Conservation (phyloP, 2,329 filamentous ascomycete species). For the Scedosporium boydii region DNA sequence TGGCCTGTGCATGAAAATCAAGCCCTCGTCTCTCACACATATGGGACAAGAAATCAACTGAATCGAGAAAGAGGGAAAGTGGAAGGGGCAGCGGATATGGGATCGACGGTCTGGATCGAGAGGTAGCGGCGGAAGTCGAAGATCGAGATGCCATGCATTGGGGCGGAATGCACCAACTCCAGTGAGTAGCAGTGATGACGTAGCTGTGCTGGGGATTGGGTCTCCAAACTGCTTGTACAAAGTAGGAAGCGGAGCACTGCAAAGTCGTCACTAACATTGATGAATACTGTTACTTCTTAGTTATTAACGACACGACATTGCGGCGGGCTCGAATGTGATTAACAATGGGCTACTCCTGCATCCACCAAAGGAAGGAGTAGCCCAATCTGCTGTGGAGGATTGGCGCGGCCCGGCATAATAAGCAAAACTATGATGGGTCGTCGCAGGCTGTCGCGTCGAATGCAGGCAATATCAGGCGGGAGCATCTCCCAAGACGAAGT, state of each 20-base stretch:
- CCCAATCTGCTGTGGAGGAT: neutral
- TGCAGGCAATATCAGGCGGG: neutral
- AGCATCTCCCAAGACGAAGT: neutral
- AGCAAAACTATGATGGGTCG: neutral
- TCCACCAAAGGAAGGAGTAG: neutral
- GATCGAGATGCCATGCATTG: too few relatives aligned
- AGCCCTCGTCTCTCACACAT: neutral
- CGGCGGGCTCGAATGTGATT: neutral
- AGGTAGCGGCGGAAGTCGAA: too few relatives aligned
- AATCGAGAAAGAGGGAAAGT: neutral
- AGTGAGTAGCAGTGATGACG: too few relatives aligned
- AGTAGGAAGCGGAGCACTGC: too few relatives aligned
- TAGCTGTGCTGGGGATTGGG: too few relatives aligned
- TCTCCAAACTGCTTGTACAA: too few relatives aligned
- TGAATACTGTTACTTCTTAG: too few relatives aligned
- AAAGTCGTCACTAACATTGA: too few relatives aligned
- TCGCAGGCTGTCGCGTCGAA: neutral
- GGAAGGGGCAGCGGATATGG: neutral
- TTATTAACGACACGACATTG: too few relatives aligned
- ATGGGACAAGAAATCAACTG: neutral
- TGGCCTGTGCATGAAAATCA: neutral
- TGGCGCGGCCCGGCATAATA: slow-evolving; percentile 3
- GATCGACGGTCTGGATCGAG: neutral
- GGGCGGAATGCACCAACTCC: too few relatives aligned
- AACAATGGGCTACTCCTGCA: neutral